Evolutionary conservation across 257 asterid species (phyloP).

Genomic region (Euphrasia confusa): DNA sequence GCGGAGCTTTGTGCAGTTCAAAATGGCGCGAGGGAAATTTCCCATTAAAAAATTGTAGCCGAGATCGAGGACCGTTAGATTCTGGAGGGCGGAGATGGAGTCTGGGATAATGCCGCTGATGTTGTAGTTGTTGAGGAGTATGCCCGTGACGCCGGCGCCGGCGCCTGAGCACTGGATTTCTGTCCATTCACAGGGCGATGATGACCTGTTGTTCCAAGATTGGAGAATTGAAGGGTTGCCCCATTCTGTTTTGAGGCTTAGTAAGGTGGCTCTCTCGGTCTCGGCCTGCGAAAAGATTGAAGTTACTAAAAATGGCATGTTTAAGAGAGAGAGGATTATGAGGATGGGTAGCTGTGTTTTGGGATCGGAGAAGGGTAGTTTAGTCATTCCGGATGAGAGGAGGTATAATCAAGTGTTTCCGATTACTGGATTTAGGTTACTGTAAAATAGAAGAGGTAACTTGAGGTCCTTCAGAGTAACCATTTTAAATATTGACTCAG

Average conservation of each 20-base stretch:
- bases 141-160: conserved; percentile 39
- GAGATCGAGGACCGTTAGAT: conserved; percentile 47
- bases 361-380: conserved; percentile 25
- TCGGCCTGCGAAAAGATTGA: conserved; percentile 36
- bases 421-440: not conserved
- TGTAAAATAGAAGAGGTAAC: no score
- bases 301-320: conserved; percentile 33
- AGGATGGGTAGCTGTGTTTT: conserved; percentile 20
- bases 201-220: conserved; percentile 37
- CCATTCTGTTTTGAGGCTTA: conserved; percentile 39
- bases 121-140: conserved; percentile 24
- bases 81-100: conserved; percentile 42
- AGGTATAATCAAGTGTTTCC: not conserved
- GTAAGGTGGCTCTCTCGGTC: conserved; percentile 40
- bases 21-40: conserved; percentile 42
- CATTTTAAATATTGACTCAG: no score
- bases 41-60: conserved; percentile 39
- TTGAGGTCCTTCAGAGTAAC: no score
- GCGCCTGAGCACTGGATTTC: conserved; percentile 36
- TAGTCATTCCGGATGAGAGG: conserved; percentile 28
- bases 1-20: conserved; percentile 51
- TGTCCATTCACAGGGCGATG: conserved; percentile 42
- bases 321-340: conserved; percentile 23
- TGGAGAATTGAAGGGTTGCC: conserved; percentile 31
- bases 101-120: conserved; percentile 42